Evolutionary conservation across 1,139 yeast genomes (phyloP).

Genomic region (Debaryomycetaceae sp.): DNA sequence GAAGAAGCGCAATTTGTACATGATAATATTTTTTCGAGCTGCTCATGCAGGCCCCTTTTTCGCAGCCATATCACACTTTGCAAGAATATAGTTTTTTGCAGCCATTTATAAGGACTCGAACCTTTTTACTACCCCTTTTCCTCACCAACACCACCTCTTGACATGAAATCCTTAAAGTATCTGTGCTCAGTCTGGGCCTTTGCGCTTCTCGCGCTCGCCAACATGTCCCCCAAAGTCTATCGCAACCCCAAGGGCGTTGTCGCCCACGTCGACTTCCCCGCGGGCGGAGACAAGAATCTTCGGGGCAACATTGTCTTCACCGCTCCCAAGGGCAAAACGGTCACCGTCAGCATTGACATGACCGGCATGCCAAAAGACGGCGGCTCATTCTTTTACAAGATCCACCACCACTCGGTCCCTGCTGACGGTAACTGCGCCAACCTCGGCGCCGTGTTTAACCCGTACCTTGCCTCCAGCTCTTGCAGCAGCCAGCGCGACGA

Average conservation of each 20-base stretch:
- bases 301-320: constrained; percentile 43
- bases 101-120: too few relatives aligned
- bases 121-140: too few relatives aligned
- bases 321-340: constrained; percentile 33
- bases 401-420: constrained; percentile 40
- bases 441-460: constrained; percentile 44
- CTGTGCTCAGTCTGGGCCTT: constrained; percentile 1
- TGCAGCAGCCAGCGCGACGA: constrained; percentile 39
- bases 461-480: constrained; percentile 33
- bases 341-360: constrained; percentile 50
- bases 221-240: constrained; percentile 27
- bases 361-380: constrained; percentile 45
- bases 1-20: too few relatives aligned
- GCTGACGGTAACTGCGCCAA: constrained; percentile 34
- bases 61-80: not conserved
- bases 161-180: constrained; percentile 1
- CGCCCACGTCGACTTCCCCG: constrained; percentile 49
- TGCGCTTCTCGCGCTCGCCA: constrained; percentile 11
- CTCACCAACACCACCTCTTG: too few relatives aligned
- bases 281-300: constrained; percentile 28
- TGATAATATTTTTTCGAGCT: too few relatives aligned
- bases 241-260: constrained; percentile 36
- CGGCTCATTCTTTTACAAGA: constrained; percentile 52
- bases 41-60: too few relatives aligned
- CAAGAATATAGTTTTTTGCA: not conserved